Evolutionary conservation across 306 rosid species (phyloP), one percentile per base, ranked within the genome.

Genomic region (Acacia confusa): DNA sequence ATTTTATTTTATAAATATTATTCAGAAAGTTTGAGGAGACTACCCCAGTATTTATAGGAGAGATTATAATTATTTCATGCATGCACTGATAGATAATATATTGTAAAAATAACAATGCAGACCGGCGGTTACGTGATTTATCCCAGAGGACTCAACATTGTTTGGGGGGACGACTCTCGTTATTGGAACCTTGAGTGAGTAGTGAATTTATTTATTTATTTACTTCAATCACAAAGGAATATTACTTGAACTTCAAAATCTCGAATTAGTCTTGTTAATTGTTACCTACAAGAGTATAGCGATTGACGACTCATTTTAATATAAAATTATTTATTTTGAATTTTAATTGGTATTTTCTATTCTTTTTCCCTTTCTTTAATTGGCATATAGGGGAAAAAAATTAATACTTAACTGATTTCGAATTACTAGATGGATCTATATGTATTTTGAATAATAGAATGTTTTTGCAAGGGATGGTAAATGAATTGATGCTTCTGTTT

Each of bases 81-180:
- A 36, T 36, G 40, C 40, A 36, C 40, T 36, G 7, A 36, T 36
- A n/a, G n/a, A n/a, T 7, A 36, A 36, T 36, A 36, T 36, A 36
- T 36, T 36, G 40, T 6, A 12, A 69, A 13, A 38, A 20, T 41
- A 17, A 61, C 66, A 57, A 25, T 86, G 81, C 80, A 83, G 89
- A 0, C 2, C 3, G 9, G 1, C 0, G 0, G 1, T 9, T 14
- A 0, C 3, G 2, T 0, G 43, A 84, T 87, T 28, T 0, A 0
- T 4, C 88, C 90, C 14, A 84, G 6, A 70, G 87, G 87, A 61
- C 84, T 86, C 79, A 84, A 84, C 79, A 84, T 86, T 30, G 78
- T 84, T 0, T 86, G 89, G 89, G 89, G 89, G 40, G 84, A 61
- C 7, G 75, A 70, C 36, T 0, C 1, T 22, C 55, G 75, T 22